Percentiles rank a stretch among this genome's conserved stretches.
Evolutionary conservation across 2,329 filamentous ascomycete genomes (phyloP).

Genomic region (Verticillium dahliae): DNA sequence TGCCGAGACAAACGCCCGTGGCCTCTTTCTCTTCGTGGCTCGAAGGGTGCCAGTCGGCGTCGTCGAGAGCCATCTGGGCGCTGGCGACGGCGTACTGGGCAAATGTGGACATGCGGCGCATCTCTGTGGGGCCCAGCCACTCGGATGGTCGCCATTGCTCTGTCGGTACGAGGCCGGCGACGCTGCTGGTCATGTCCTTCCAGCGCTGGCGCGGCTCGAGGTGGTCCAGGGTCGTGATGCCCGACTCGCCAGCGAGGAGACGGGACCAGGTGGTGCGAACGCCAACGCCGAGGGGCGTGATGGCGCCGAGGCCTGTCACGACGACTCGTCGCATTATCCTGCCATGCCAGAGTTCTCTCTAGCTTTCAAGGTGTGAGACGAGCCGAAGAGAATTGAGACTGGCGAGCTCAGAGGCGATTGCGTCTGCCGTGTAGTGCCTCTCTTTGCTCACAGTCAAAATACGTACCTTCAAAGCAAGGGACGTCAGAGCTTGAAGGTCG

Average conservation of each 20-base stretch:
- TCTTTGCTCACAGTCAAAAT: too few species aligned
- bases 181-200: slow-evolving; percentile 69
- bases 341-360: slow-evolving; percentile 26
- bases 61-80: slow-evolving; percentile 74
- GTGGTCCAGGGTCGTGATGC: slow-evolving; percentile 66
- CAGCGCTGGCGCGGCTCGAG: slow-evolving; percentile 53
- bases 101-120: slow-evolving; percentile 82
- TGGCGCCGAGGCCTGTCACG: slow-evolving; percentile 74
- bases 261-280: slow-evolving; percentile 72
- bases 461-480: too few species aligned
- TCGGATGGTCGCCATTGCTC: slow-evolving; percentile 44
- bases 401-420: neutral
- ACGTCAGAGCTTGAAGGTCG: neutral
- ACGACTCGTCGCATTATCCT: slow-evolving; percentile 64
- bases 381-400: neutral
- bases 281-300: slow-evolving; percentile 79
- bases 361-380: neutral
- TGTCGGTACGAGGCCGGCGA: slow-evolving; percentile 74
- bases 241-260: slow-evolving; percentile 72
- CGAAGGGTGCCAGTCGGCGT: slow-evolving; percentile 69
- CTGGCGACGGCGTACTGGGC: slow-evolving; percentile 88
- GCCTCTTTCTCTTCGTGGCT: slow-evolving; percentile 58
- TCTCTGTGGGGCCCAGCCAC: slow-evolving; percentile 47
- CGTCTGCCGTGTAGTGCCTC: too few species aligned
- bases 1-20: slow-evolving; percentile 88